Conservation (phyloP, 1,284 basidiomycete species). For the Cryptococcus hybrid region DNA sequence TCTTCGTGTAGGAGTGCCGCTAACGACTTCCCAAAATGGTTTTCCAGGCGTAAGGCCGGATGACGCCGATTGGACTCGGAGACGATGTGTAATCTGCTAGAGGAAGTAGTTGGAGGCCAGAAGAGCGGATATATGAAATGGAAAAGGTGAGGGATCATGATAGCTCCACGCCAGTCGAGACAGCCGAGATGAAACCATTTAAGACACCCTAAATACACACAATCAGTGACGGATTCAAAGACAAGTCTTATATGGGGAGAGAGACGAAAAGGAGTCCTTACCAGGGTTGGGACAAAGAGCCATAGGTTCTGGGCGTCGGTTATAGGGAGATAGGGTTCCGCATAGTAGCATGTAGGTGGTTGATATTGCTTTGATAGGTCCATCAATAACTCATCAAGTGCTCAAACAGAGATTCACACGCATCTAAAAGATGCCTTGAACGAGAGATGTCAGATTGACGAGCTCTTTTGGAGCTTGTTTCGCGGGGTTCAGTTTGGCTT, state of each 20-base stretch:
- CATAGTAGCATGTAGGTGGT: constrained; percentile 22
- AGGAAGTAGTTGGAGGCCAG: constrained; percentile 4
- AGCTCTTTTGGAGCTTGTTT: background rate
- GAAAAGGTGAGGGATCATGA: background rate
- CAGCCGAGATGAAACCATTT: constrained; percentile 26
- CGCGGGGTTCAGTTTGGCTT: background rate
- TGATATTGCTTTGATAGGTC: constrained; percentile 10
- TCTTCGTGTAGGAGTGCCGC: background rate
- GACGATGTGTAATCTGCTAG: too few relatives aligned
- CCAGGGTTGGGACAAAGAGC: constrained; percentile 18
- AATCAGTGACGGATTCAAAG: background rate
- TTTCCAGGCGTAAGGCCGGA: background rate
- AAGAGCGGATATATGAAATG: constrained; percentile 5
- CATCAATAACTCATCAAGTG: too few relatives aligned
- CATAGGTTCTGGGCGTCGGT: constrained; percentile 16
- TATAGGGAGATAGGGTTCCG: constrained; percentile 15
- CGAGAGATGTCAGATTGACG: background rate
- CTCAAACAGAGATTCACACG: too few relatives aligned
- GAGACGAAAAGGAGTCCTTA: constrained; percentile 6
- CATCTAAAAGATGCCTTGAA: too few relatives aligned
- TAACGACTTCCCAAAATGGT: background rate
- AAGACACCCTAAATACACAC: constrained; percentile 12
- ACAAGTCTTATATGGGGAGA: background rate
- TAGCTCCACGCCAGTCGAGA: constrained; percentile 10
- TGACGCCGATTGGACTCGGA: background rate